A percentile compares a stretch with the other conserved stretches of the same genome.
Conservation (phyloP, 2,329 filamentous ascomycete species). For the Cytospora chrysosperma region DNA sequence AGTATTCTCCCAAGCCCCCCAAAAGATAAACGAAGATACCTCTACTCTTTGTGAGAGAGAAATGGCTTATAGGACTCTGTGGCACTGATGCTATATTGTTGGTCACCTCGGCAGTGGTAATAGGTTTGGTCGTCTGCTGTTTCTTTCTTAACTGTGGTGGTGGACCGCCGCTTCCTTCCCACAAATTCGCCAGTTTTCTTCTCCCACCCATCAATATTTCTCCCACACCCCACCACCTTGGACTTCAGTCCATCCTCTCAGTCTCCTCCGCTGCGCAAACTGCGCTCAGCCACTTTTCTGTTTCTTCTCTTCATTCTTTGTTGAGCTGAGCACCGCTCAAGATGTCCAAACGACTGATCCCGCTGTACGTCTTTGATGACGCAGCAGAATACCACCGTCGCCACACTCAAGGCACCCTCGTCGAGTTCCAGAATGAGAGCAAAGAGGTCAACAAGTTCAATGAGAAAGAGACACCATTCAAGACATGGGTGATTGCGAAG, state of each 20-base stretch:
- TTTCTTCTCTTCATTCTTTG: not conserved
- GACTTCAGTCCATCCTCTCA: too few relatives aligned
- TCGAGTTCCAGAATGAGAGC: slow-evolving; percentile 19
- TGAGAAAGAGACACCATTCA: slow-evolving; percentile 4
- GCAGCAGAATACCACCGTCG: slow-evolving; percentile 18
- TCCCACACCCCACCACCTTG: not conserved
- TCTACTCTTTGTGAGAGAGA: too few relatives aligned
- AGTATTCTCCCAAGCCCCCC: too few relatives aligned
- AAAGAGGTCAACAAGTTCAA: slow-evolving; percentile 21
- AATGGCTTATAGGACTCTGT: too few relatives aligned
- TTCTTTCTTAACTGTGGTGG: too few relatives aligned
- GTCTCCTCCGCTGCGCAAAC: not conserved
- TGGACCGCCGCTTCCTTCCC: too few relatives aligned
- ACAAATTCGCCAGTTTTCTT: too few relatives aligned
- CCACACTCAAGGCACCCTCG: slow-evolving; percentile 18
- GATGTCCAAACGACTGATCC: slow-evolving; percentile 4
- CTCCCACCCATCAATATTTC: too few relatives aligned
- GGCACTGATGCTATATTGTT: too few relatives aligned
- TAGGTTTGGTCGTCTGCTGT: too few relatives aligned
- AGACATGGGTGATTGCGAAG: slow-evolving; percentile 19
- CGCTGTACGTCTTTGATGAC: slow-evolving; percentile 20
- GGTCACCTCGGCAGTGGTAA: too few relatives aligned
- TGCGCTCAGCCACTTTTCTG: not conserved
- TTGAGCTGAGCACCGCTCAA: not conserved
- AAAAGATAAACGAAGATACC: too few relatives aligned